These are phyloP conservation scores for Boletus pseudopeckii DNA, from an alignment of 768 basidiomycete genomes.

Conservation along the genomic window DNA sequence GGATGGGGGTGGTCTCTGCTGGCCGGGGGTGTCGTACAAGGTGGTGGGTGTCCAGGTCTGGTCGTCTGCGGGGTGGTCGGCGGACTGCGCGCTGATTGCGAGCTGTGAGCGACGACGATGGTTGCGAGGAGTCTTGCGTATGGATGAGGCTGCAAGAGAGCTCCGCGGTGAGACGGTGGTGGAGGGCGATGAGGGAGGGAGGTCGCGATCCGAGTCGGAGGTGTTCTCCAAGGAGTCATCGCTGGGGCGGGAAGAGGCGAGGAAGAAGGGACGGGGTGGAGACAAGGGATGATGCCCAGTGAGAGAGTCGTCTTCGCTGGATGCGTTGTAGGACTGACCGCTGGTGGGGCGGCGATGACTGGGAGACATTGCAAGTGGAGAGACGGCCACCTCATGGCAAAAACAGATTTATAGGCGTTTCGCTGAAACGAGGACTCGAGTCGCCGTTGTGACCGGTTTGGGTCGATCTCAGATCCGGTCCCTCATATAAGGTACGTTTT, in stretches of 20 bases:
- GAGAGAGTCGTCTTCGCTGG: slow-evolving; percentile 29
- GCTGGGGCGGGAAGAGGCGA: slow-evolving; percentile 18
- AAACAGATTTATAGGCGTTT: too few relatives aligned
- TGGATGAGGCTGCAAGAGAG: slow-evolving; percentile 8
- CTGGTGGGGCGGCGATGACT: slow-evolving; percentile 12
- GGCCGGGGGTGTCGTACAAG: slow-evolving; percentile 5
- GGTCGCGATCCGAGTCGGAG: slow-evolving; percentile 31
- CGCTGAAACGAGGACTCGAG: slow-evolving; percentile 9
- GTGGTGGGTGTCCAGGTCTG: slow-evolving; percentile 14
- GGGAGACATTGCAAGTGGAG: too few relatives aligned
- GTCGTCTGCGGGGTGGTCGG: slow-evolving; percentile 12
- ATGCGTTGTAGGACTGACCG: slow-evolving; percentile 12
- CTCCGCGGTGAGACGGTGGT: slow-evolving; percentile 14
- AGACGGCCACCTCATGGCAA: too few relatives aligned
- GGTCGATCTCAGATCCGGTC: slow-evolving; percentile 15
- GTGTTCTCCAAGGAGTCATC: slow-evolving; percentile 27
- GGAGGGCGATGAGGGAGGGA: slow-evolving; percentile 20
- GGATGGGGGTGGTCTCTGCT: slow-evolving; percentile 37
- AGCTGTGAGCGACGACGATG: slow-evolving; percentile 27
- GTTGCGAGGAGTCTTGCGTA: slow-evolving; percentile 20
- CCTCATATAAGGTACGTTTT: slow-evolving; percentile 4
- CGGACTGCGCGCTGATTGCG: slow-evolving; percentile 18
- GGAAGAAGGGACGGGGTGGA: slow-evolving; percentile 39
- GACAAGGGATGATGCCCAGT: slow-evolving; percentile 4
- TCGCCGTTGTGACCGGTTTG: slow-evolving; percentile 11